Conservation (phyloP, 2,329 filamentous ascomycete genomes). For the Metarhizium anisopliae region DNA sequence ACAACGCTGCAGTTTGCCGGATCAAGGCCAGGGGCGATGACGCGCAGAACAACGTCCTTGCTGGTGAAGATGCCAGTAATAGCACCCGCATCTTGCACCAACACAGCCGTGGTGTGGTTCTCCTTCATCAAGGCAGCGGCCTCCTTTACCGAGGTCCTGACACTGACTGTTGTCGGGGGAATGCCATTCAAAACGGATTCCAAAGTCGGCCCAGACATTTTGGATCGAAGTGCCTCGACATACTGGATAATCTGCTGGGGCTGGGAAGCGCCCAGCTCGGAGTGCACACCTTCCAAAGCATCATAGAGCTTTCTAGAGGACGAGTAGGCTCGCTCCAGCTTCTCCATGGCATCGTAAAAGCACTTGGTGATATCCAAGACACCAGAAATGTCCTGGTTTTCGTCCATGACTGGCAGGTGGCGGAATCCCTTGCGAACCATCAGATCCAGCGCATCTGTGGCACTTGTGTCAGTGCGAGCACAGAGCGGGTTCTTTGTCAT, state of each 20-base stretch:
- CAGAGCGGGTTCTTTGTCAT: slow-evolving; percentile 99
- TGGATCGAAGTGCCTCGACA: slow-evolving; percentile 85
- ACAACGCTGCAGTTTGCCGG: slow-evolving; percentile 94
- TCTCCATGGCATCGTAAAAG: slow-evolving; percentile 99
- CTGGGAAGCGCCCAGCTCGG: slow-evolving; percentile 88
- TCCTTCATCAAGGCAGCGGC: slow-evolving; percentile 96
- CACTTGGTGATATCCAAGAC: slow-evolving; percentile 98
- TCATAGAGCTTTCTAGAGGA: slow-evolving; percentile 98
- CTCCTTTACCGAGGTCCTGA: slow-evolving; percentile 92
- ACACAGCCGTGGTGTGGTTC: slow-evolving; percentile 91
- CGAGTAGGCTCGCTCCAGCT: slow-evolving; percentile 92
- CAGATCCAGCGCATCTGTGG: slow-evolving; percentile 90
- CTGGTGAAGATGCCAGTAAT: slow-evolving; percentile 99
- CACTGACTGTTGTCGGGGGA: slow-evolving; percentile 89
- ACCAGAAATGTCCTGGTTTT: slow-evolving; percentile 98
- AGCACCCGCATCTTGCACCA: slow-evolving; percentile 92
- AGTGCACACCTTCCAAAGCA: slow-evolving; percentile 94
- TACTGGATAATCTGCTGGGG: slow-evolving; percentile 99
- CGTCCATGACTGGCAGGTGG: slow-evolving; percentile 97
- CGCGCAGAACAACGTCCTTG: slow-evolving; percentile 95
- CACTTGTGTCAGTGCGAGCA: slow-evolving; percentile 93
- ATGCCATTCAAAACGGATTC: slow-evolving; percentile 89
- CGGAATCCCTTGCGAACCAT: slow-evolving; percentile 99
- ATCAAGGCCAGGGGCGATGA: slow-evolving; percentile 93
- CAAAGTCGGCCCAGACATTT: slow-evolving; percentile 96